Percentiles rank a stretch among this genome's conserved stretches.
Evolutionary conservation across 345 rosid species (phyloP).

Genomic region (Brassica rapa): DNA sequence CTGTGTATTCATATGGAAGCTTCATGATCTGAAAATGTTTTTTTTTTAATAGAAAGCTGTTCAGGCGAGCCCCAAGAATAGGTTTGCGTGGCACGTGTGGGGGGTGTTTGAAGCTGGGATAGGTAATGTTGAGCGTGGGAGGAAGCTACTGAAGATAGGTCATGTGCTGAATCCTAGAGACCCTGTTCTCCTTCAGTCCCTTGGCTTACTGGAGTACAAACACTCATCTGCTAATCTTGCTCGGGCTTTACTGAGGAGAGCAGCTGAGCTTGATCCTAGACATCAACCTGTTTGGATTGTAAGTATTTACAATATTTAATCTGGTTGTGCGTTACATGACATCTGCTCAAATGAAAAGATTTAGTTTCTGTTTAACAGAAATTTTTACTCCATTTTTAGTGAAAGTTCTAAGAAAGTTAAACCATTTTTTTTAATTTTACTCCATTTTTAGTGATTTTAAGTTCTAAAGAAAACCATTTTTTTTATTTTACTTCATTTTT

Average conservation of each 20-base stretch:
- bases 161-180: constrained; percentile 91
- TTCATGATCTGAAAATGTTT: not conserved
- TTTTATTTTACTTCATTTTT: no score
- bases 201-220: constrained; percentile 84
- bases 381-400: not conserved
- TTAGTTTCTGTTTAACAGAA: not conserved
- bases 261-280: constrained; percentile 79
- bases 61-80: constrained; percentile 93
- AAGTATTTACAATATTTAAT: constrained; percentile 42
- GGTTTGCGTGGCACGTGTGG: constrained; percentile 98
- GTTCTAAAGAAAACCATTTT: no score
- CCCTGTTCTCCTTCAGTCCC: constrained; percentile 93
- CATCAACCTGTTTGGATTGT: constrained; percentile 99
- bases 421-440: no score
- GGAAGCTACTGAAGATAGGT: constrained; percentile 90
- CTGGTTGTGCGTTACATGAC: not conserved
- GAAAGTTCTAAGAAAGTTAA: no score
- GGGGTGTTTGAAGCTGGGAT: constrained; percentile 82
- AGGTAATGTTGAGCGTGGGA: constrained; percentile 68
- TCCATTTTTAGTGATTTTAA: no score
- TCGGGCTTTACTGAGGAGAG: constrained; percentile 70
- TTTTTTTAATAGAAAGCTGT: constrained; percentile 64
- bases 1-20: constrained; percentile 7
- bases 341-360: constrained; percentile 2
- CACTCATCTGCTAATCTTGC: constrained; percentile 79